Conservation (phyloP, 805 yeast species). For the Cyberlindnera petersonii region DNA sequence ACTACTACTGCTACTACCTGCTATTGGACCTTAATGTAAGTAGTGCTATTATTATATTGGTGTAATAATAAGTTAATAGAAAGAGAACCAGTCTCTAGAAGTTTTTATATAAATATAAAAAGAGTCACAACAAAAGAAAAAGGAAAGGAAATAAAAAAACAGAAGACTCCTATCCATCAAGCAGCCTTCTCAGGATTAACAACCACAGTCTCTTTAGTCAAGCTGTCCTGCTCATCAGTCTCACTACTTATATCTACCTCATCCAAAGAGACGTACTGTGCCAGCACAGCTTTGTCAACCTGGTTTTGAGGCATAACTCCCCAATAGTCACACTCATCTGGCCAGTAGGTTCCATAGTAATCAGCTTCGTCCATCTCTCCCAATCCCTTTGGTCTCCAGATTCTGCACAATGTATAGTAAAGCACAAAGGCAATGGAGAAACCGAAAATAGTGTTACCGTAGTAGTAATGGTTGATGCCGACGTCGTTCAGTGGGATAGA, state of each 20-base stretch:
- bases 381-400: conserved; percentile 10
- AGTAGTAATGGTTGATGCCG: conserved; percentile 41
- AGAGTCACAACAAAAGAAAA: too few species aligned
- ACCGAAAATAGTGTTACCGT: conserved; percentile 42
- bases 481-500: conserved; percentile 16
- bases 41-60: too few species aligned
- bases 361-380: conserved; percentile 15
- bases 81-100: too few species aligned
- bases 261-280: conserved; percentile 5
- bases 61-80: too few species aligned
- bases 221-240: conserved; percentile 1
- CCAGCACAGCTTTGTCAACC: conserved; percentile 8
- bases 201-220: conserved; percentile 1
- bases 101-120: too few species aligned
- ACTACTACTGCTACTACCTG: too few species aligned
- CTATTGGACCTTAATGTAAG: too few species aligned
- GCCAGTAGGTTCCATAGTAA: conserved; percentile 12
- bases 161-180: too few species aligned
- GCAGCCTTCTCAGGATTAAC: conserved; percentile 3
- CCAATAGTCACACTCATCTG: conserved; percentile 10
- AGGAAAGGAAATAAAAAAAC: too few species aligned
- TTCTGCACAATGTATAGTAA: conserved; percentile 28
- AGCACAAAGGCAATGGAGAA: conserved; percentile 37
- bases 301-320: conserved; percentile 12
- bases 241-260: background rate